Evolutionary conservation across 1,284 basidiomycete genomes (phyloP), one percentile per base, ranked within the genome.

Genomic region (Naganishia liquefaciens): DNA sequence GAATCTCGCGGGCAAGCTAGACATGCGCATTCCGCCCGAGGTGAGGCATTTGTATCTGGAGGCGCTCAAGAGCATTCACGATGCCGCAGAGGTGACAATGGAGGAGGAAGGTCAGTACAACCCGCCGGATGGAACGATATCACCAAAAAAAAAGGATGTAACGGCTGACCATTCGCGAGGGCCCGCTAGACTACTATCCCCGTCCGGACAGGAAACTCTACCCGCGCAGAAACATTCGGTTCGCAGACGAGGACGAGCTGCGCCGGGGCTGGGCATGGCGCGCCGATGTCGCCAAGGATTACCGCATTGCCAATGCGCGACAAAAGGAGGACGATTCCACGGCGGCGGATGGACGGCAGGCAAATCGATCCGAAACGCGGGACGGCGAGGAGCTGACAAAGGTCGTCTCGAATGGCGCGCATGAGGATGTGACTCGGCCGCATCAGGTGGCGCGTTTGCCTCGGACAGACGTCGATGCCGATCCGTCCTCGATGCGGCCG

Each of bases 261-360:
- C 63, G 68, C 15, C 33, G 62, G 27, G 72, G 68, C 2, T 73
- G 70, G 71, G 72, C 72, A 30, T 73, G 69, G 68, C 50, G 63
- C 30, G 67, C 67, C 7, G 66, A 72, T 25, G 65, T 62, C 19
- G 47, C 40, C 33, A 64, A 64, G 30, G 53, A 64, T 21, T 55
- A 54, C 27, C 46, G 50, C 6, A 57, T 54, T 9, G 54, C 54
- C 3, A 39, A 54, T 5, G 50, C 30, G 0, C 61, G 63, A 5
- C 46, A 57, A 33, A 55, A 64, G n/a, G 63, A 64, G 15, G 63
- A 57, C 21, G 63, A 58, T 28, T 57, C 54, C 9, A 39, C 53
- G 5, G 46, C 54, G 11, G 63, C 42, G 23, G 63, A 64, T 17
- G 63, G 47, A 9, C n/a, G 30, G 13, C 6, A 33, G 19, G 51